Base-by-base conservation (phyloP, 2,329 filamentous ascomycete genomes). In the Alternaria infectoria region DNA sequence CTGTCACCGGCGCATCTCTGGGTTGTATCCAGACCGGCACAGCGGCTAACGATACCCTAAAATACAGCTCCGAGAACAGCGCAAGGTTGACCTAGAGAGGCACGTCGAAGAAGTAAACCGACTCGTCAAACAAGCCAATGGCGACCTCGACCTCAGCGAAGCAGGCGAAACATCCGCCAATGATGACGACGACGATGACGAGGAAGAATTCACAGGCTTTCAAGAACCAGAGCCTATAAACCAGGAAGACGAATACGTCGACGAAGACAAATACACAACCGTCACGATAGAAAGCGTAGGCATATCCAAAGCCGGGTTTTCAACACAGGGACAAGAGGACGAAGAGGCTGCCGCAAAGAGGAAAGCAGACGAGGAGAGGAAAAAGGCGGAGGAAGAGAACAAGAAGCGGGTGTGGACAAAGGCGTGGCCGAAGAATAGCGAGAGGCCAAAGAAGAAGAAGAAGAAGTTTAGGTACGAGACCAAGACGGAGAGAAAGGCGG, bases 221-320 rank as follows among this genome's bases (percentile, higher is more conserved):
- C 61, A 65, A 40, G 89, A 91, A 69, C 78, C 61, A 52, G 85
- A 88, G 21, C 81, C 82, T 7, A 80, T 96, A 47, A 90, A 96
- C 76, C 89, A 93, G 70, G 92, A 97, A 78, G 93, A 95, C 70
- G 93, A 98, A 79, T 99, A 97, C 81, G 88, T 97, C 69, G 96
- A 99, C 79, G 96, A 98, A 79, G 95, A 97, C 79, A 92, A 91
- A 77, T 97, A 93, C 79, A 98, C 96, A 1, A 97, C 93, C 1
- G 96, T 99, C 25, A 97, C 93, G 0, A 90, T 99, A 1, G 95
- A 97, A 78, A 91, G 92, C 11, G 93, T 99, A 70, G 91, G 90
- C 66, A 87, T 96, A 15, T 90, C 91, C 12, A 88, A 88, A 69
- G 89, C 93, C 59, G 92, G 92, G 1, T 82, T 96, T 51, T 85